phyloP scores from a whole-genome alignment of 805 yeast genomes.

The Metschnikowia lachancei region DNA sequence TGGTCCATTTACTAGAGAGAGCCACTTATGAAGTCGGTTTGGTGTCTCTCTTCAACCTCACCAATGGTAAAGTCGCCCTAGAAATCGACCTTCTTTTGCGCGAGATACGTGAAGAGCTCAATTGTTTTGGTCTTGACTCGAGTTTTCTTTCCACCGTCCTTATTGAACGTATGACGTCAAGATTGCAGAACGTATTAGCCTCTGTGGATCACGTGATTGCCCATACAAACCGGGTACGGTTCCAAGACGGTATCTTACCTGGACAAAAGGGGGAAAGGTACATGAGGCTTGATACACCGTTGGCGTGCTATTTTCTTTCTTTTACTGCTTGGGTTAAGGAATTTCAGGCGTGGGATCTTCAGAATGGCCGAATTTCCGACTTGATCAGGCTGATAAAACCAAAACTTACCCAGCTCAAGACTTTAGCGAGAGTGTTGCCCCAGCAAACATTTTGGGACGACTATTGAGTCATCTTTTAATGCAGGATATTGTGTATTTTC shows the following conservation, averaged over 20 bases:
- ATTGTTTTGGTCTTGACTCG: neutral
- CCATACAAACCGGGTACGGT: neutral
- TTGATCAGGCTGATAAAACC: neutral
- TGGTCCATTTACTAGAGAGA: too few species aligned
- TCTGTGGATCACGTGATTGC: constrained; percentile 3
- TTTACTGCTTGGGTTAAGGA: neutral
- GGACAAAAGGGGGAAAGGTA: neutral
- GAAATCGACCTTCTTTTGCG: constrained; percentile 3
- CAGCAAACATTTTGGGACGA: constrained; percentile 1
- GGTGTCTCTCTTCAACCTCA: neutral
- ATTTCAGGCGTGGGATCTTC: neutral
- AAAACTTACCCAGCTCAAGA: neutral
- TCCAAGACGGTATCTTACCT: neutral
- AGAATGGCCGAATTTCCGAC: neutral
- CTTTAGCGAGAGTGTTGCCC: neutral
- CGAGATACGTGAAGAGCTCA: neutral
- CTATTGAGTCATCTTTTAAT: neutral
- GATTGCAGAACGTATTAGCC: neutral
- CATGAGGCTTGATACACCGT: neutral
- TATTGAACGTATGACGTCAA: neutral
- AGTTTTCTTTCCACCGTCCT: neutral
- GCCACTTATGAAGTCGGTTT: neutral
- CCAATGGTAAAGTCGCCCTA: neutral
- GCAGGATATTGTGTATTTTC: neutral
- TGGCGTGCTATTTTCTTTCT: neutral